A percentile compares a stretch with the other conserved stretches of the same genome.
These are phyloP conservation scores for Nepenthes gracilis DNA, from an alignment of 148 eudicot species.

Conservation along the genomic window DNA sequence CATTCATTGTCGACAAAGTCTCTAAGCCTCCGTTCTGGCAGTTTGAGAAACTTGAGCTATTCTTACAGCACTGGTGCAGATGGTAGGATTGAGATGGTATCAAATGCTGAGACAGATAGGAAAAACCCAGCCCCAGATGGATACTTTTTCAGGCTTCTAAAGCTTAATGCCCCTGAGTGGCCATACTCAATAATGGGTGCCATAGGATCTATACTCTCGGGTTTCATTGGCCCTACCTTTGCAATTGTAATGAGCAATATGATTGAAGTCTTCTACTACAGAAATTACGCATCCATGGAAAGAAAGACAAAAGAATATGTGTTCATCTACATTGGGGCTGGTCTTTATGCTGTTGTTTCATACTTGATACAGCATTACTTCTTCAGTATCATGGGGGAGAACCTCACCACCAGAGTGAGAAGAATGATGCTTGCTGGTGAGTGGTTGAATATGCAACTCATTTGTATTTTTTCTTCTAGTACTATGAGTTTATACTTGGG, in stretches of 20 bases:
- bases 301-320: constrained; percentile 94
- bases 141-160: constrained; percentile 74
- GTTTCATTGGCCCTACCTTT: constrained; percentile 93
- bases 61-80: constrained; percentile 91
- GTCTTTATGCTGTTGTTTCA: constrained; percentile 88
- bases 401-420: constrained; percentile 90
- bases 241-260: constrained; percentile 98
- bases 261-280: constrained; percentile 97
- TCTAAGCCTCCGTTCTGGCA: constrained; percentile 91
- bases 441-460: not conserved
- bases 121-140: constrained; percentile 79
- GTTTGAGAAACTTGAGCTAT: constrained; percentile 87
- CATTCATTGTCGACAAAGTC: constrained; percentile 88
- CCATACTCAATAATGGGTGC: constrained; percentile 98
- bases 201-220: constrained; percentile 82
- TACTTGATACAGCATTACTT: constrained; percentile 97
- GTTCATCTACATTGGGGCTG: constrained; percentile 92
- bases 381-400: constrained; percentile 99
- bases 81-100: constrained; percentile 94
- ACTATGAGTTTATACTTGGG: not conserved
- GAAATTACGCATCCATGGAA: constrained; percentile 73
- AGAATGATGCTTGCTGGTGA: constrained; percentile 99
- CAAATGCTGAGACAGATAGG: constrained; percentile 78
- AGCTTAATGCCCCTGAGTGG: constrained; percentile 96
- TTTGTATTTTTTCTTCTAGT: not conserved